Evolutionary conservation across 2,329 filamentous ascomycete genomes (phyloP).

Genomic region (Xylariomycetidae sp.): DNA sequence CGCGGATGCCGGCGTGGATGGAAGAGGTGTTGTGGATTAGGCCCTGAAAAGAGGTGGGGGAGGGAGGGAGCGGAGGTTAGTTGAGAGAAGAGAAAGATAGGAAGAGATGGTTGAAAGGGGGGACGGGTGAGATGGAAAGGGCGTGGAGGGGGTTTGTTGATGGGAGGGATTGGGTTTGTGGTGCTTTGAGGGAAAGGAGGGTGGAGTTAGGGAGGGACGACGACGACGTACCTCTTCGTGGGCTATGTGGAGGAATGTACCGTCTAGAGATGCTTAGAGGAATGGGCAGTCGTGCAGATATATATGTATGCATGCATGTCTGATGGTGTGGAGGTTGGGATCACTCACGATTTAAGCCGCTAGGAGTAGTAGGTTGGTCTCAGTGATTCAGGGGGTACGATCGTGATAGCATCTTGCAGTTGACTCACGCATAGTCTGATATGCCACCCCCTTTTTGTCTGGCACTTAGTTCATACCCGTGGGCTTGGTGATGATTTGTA

Average conservation of each 20-base stretch:
- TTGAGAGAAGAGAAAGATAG: too few species aligned
- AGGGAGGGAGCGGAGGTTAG: neutral
- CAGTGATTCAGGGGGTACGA: neutral
- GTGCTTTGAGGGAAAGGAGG: neutral
- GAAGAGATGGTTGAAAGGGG: too few species aligned
- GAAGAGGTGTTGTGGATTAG: conserved; percentile 54
- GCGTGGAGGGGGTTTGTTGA: too few species aligned
- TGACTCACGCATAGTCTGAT: conserved; percentile 52
- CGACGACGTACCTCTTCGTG: conserved; percentile 46
- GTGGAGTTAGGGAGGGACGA: neutral
- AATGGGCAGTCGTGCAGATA: too few species aligned
- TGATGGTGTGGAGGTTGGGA: neutral
- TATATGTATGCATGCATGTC: too few species aligned
- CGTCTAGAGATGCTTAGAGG: too few species aligned
- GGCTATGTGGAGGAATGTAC: conserved; percentile 58
- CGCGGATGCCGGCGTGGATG: conserved; percentile 59
- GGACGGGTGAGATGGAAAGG: too few species aligned
- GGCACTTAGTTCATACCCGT: too few species aligned
- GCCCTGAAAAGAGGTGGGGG: conserved; percentile 25
- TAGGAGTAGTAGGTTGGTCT: too few species aligned
- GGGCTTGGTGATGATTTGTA: too few species aligned
- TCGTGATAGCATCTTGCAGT: neutral
- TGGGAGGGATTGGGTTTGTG: too few species aligned
- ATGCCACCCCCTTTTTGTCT: conserved; percentile 43
- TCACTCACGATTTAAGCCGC: too few species aligned